Conservation (phyloP, 2,329 filamentous ascomycete genomes). For the Penicillium sp. region DNA sequence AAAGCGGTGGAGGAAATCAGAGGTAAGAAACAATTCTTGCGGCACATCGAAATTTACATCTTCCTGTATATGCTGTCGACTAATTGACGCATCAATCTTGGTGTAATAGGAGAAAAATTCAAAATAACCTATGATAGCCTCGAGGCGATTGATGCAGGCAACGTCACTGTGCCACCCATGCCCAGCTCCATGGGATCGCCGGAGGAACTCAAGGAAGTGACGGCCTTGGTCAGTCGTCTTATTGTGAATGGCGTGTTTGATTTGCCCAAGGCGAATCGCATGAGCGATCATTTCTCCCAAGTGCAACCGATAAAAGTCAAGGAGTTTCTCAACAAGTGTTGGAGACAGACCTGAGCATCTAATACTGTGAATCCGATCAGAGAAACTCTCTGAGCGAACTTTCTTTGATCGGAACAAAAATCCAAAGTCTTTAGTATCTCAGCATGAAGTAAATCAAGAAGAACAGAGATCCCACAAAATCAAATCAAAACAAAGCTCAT, state of each 20-base stretch:
- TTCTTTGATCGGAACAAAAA: too few species aligned
- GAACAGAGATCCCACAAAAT: too few species aligned
- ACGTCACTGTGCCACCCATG: constrained; percentile 30
- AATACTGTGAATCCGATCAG: too few species aligned
- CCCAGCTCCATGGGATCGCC: constrained; percentile 13
- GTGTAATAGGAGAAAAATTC: constrained; percentile 28
- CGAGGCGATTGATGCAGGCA: constrained; percentile 29
- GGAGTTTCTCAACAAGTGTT: constrained; percentile 19
- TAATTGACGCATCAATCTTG: background rate
- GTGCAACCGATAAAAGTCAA: constrained; percentile 20
- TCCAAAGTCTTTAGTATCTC: too few species aligned
- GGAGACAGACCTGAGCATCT: constrained; percentile 3
- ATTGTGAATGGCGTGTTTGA: constrained; percentile 26
- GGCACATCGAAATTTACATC: background rate
- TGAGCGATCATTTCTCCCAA: constrained; percentile 20
- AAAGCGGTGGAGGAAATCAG: constrained; percentile 38
- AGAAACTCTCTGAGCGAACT: too few species aligned
- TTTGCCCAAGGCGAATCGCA: constrained; percentile 18
- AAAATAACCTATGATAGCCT: constrained; percentile 30
- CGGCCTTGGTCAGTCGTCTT: constrained; percentile 24
- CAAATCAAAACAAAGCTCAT: too few species aligned
- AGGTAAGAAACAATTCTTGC: constrained; percentile 24
- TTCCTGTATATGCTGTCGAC: background rate
- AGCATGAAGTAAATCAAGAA: too few species aligned
- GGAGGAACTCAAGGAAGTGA: constrained; percentile 23